Percentiles rank a stretch among this genome's conserved stretches.
These are phyloP conservation scores for Ganoderma multipileum DNA, from an alignment of 1,284 basidiomycete species.

Conservation along the genomic window DNA sequence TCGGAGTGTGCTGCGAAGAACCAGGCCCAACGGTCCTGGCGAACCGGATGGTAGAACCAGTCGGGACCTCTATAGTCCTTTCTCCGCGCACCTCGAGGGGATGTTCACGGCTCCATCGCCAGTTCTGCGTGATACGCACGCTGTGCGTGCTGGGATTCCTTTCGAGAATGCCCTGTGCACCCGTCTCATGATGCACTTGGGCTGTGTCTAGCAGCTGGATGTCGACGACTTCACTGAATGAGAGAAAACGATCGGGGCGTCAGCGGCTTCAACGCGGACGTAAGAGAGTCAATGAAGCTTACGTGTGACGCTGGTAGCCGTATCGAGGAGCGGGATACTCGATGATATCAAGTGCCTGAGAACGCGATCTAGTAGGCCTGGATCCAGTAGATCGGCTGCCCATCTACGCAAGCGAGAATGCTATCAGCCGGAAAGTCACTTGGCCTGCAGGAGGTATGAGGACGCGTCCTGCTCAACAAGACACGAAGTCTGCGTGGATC, in stretches of 20 bases:
- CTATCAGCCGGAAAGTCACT: neutral
- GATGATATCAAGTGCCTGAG: neutral
- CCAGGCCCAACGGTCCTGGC: neutral
- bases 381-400: neutral
- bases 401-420: neutral
- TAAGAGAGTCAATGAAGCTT: neutral
- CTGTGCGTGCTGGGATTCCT: neutral
- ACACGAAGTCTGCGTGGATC: neutral
- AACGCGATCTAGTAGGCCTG: neutral
- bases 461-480: slow-evolving; percentile 12
- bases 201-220: slow-evolving; percentile 8
- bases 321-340: slow-evolving; percentile 12
- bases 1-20: neutral
- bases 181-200: neutral
- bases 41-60: neutral
- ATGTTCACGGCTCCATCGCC: neutral
- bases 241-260: slow-evolving; percentile 5
- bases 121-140: slow-evolving; percentile 4
- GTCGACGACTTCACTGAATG: slow-evolving; percentile 10
- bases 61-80: neutral
- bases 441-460: neutral
- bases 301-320: slow-evolving; percentile 11
- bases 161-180: neutral
- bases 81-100: neutral
- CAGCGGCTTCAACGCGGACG: neutral